These are phyloP conservation scores for Cantharellus cinnabarinus DNA, from an alignment of 768 basidiomycete genomes.

Conservation along the genomic window DNA sequence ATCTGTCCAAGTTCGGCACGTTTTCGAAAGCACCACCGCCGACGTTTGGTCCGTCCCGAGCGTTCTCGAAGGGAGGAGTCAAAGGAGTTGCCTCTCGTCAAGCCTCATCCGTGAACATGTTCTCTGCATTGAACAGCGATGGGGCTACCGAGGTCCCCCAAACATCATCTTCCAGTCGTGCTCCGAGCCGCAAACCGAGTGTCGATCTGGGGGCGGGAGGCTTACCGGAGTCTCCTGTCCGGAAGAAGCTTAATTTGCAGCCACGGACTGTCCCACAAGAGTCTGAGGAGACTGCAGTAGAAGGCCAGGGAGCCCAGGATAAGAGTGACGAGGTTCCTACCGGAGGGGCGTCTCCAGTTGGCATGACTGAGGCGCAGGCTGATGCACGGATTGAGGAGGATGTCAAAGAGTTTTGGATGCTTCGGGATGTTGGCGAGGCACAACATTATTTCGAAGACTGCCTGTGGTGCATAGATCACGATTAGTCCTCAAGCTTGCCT, in stretches of 20 bases:
- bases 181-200: constrained; percentile 30
- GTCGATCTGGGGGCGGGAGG: constrained; percentile 28
- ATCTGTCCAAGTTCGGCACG: constrained; percentile 76
- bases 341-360: too few relatives aligned
- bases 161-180: constrained; percentile 22
- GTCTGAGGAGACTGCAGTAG: constrained; percentile 31
- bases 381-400: constrained; percentile 64
- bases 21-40: constrained; percentile 40
- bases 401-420: constrained; percentile 66
- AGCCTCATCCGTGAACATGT: constrained; percentile 71
- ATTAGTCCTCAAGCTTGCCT: constrained; percentile 59
- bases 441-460: constrained; percentile 66
- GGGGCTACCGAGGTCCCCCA: constrained; percentile 18
- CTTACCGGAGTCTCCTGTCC: constrained; percentile 26
- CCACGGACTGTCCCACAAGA: constrained; percentile 57
- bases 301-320: constrained; percentile 8
- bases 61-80: constrained; percentile 52
- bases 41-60: constrained; percentile 68
- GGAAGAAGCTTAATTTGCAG: constrained; percentile 51
- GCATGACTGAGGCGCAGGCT: constrained; percentile 45
- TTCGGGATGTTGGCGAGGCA: constrained; percentile 71
- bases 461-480: constrained; percentile 38
- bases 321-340: constrained; percentile 2
- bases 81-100: constrained; percentile 33
- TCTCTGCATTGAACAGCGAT: constrained; percentile 53